These are phyloP conservation scores for Phytopythium delawarense DNA, from an alignment of 352 stramenopile species.

Conservation along the genomic window DNA sequence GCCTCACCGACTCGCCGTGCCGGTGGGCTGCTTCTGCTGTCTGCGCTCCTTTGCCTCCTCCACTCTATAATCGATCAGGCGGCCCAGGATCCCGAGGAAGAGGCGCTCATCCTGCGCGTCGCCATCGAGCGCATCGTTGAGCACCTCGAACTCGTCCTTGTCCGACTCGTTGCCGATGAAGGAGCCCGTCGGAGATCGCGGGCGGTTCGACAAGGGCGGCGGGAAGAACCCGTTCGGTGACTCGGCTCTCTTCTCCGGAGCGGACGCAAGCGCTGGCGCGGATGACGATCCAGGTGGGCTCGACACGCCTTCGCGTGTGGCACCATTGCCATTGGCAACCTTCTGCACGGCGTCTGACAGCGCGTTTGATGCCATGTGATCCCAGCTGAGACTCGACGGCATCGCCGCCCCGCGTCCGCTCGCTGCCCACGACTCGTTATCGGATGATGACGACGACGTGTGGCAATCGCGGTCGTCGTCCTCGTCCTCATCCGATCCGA, in stretches of 20 bases:
- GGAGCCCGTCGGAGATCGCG: slow-evolving; percentile 24
- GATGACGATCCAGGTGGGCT: not conserved
- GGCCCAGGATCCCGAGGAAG: slow-evolving; percentile 58
- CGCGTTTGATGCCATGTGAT: slow-evolving; percentile 53
- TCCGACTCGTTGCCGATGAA: slow-evolving; percentile 46
- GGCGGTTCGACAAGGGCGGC: slow-evolving; percentile 5
- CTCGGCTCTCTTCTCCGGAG: not conserved
- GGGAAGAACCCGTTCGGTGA: slow-evolving; percentile 5
- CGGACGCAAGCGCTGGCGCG: not conserved
- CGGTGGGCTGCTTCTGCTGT: slow-evolving; percentile 15
- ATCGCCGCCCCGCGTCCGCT: not conserved
- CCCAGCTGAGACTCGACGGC: slow-evolving; percentile 37
- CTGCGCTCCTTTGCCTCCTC: slow-evolving; percentile 24
- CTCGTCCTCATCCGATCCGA: slow-evolving; percentile 56
- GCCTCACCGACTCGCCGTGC: not conserved
- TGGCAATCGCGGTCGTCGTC: slow-evolving; percentile 30
- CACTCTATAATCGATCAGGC: slow-evolving; percentile 67
- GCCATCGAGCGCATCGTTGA: slow-evolving; percentile 61
- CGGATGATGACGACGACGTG: slow-evolving; percentile 13
- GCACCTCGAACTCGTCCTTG: slow-evolving; percentile 72
- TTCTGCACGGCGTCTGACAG: slow-evolving; percentile 39
- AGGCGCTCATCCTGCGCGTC: slow-evolving; percentile 68
- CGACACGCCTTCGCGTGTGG: slow-evolving; percentile 12
- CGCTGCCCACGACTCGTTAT: not conserved
- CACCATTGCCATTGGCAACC: slow-evolving; percentile 16